Percentiles rank a stretch among this genome's conserved stretches.
Conservation (phyloP, 306 rosid species). For the Acmispon strigosus region DNA sequence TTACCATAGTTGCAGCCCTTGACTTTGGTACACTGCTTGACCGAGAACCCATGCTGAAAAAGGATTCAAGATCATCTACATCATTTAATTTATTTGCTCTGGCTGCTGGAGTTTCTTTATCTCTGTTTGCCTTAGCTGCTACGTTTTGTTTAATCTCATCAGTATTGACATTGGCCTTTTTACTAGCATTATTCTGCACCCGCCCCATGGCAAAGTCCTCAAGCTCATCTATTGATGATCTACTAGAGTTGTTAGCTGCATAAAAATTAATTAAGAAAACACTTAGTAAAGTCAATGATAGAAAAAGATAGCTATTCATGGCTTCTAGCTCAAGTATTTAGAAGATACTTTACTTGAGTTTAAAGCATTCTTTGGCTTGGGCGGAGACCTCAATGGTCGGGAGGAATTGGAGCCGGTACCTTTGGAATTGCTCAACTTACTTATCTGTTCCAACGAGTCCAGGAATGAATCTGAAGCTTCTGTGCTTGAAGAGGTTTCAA, state of each 20-base stretch:
- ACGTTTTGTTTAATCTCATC: constrained; percentile 25
- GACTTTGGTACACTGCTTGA: constrained; percentile 83
- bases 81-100: constrained; percentile 19
- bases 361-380: constrained; percentile 40
- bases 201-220: constrained; percentile 68
- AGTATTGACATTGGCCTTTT: constrained; percentile 25
- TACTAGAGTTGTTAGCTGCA: constrained; percentile 43
- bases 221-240: constrained; percentile 72
- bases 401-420: constrained; percentile 31
- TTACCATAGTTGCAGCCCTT: constrained; percentile 55
- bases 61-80: constrained; percentile 65
- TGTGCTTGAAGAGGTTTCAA: constrained; percentile 49
- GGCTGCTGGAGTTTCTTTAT: constrained; percentile 28
- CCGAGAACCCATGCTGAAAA: constrained; percentile 49
- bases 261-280: neutral
- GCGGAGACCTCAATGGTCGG: constrained; percentile 57
- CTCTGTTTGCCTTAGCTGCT: constrained; percentile 29
- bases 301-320: neutral
- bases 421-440: constrained; percentile 38
- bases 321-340: constrained; percentile 25
- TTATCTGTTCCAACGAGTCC: constrained; percentile 45
- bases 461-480: constrained; percentile 39
- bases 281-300: constrained; percentile 7
- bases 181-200: constrained; percentile 33
- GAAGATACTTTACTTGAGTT: constrained; percentile 41